phyloP scores from a whole-genome alignment of 2,329 filamentous ascomycete species.

The Diplodia mutila region DNA sequence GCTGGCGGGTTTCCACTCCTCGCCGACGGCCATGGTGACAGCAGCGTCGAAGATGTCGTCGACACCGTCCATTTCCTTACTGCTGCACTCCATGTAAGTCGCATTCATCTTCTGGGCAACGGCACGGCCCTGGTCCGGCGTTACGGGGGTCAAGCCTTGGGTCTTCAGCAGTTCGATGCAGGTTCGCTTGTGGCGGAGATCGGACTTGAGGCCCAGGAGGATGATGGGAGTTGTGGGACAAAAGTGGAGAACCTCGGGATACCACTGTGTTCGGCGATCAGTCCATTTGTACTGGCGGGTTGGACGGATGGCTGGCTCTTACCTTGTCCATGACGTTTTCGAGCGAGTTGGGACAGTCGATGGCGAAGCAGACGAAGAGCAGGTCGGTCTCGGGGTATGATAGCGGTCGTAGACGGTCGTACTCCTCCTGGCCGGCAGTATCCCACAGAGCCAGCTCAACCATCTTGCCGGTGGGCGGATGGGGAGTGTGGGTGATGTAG shows the following conservation, averaged over 20 bases:
- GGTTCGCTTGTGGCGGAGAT: slow-evolving; percentile 91
- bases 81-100: slow-evolving; percentile 96
- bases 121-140: slow-evolving; percentile 81
- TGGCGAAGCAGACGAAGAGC: slow-evolving; percentile 98
- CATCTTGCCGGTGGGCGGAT: slow-evolving; percentile 85
- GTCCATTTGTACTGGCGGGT: slow-evolving; percentile 21
- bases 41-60: slow-evolving; percentile 95
- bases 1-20: slow-evolving; percentile 51
- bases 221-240: slow-evolving; percentile 96
- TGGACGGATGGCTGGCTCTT: slow-evolving; percentile 34
- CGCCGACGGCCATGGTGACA: slow-evolving; percentile 85
- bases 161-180: slow-evolving; percentile 99
- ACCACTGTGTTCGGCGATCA: slow-evolving; percentile 69
- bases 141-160: slow-evolving; percentile 93
- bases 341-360: slow-evolving; percentile 96
- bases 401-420: slow-evolving; percentile 90
- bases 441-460: slow-evolving; percentile 98
- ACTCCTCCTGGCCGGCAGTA: slow-evolving; percentile 97
- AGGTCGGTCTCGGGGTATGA: slow-evolving; percentile 98
- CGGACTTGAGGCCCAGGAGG: slow-evolving; percentile 94
- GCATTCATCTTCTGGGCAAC: slow-evolving; percentile 95
- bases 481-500: slow-evolving; percentile 96
- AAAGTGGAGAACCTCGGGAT: slow-evolving; percentile 98
- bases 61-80: slow-evolving; percentile 94
- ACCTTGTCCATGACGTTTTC: slow-evolving; percentile 99